Percentiles rank a stretch among this genome's conserved stretches.
phyloP scores from a whole-genome alignment of 805 yeast species.

The Jamesozyma hellenica region DNA sequence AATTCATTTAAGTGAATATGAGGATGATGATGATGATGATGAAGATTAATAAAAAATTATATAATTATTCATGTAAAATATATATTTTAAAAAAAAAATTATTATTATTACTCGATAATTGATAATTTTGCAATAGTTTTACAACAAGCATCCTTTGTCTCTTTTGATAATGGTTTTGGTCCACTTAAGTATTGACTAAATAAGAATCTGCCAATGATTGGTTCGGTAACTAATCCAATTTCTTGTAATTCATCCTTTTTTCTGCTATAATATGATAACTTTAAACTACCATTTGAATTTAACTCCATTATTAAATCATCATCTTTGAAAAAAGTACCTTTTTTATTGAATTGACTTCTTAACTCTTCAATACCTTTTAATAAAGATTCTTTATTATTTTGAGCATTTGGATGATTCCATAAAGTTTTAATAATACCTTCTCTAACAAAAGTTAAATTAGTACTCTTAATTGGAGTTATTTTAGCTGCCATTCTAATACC shows the following conservation, averaged over 20 bases:
- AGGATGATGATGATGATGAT: slow-evolving; percentile 10
- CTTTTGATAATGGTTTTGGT: slow-evolving; percentile 25
- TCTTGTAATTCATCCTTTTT: slow-evolving; percentile 28
- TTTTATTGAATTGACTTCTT: slow-evolving; percentile 48
- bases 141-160: slow-evolving; percentile 20
- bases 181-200: slow-evolving; percentile 71
- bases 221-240: slow-evolving; percentile 55
- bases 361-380: slow-evolving; percentile 60
- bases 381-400: slow-evolving; percentile 37
- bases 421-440: slow-evolving; percentile 84
- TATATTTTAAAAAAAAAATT: too few relatives aligned
- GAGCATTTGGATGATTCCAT: slow-evolving; percentile 53
- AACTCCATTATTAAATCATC: slow-evolving; percentile 55
- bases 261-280: slow-evolving; percentile 35
- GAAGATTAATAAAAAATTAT: too few relatives aligned
- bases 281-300: slow-evolving; percentile 37
- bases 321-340: slow-evolving; percentile 68
- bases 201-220: slow-evolving; percentile 54
- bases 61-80: too few relatives aligned
- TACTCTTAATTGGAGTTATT: slow-evolving; percentile 78
- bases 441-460: slow-evolving; percentile 80
- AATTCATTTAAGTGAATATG: slow-evolving; percentile 13
- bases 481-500: slow-evolving; percentile 59
- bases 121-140: slow-evolving; percentile 11
- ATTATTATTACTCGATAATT: background rate